Base-by-base conservation (phyloP, 2,329 filamentous ascomycete species). In the Mycosphaerella arachidis region DNA sequence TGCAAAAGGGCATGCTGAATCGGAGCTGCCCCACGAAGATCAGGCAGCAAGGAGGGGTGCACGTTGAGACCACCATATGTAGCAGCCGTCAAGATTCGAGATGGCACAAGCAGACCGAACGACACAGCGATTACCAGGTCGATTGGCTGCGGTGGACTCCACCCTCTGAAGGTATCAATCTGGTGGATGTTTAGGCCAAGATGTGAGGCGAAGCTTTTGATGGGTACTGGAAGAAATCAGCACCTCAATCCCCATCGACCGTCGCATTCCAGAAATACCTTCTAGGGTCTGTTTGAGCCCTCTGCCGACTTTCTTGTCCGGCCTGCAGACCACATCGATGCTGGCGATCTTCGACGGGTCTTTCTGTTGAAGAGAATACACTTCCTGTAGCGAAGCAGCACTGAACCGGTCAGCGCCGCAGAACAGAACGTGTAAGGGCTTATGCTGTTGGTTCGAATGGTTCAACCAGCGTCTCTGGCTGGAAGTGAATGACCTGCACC, bases 321-420 rank as follows among this genome's bases (percentile, higher is more conserved):
- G 89, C 56, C 90, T 83, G 62, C 92, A 90, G 53, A 96, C 85
- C 2, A 99, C 92, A 73, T 96, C 88, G 64, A 99, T 88, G 5
- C 89, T 91, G 59, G 82, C 80, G 57, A 96, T 86, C 10, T 85
- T 77, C 18, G 76, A 75, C 6, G 75, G 70, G 4, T 67, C 60
- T 29, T 69, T 70, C 29, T 73, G 62, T 55, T 86, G 81, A 13
- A 74, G 63, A 5, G 77, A 70, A 67, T 88, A 74, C 35, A 99
- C 77, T 6, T 89, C 89, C 60, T 78, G 78, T 53, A 99, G 79
- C 1, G 91, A 91, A 55, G 83, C 83, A 69, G 88, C 88, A 77
- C 93, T 97, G 75, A 97, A 96, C 2, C 86, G 82, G 74, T 99
- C 94, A 3, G 93, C 94, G 63, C 94, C 94, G 76, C 92, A 97